Evolutionary conservation across 768 basidiomycete genomes (phyloP).

Genomic region (Trametes elegans): DNA sequence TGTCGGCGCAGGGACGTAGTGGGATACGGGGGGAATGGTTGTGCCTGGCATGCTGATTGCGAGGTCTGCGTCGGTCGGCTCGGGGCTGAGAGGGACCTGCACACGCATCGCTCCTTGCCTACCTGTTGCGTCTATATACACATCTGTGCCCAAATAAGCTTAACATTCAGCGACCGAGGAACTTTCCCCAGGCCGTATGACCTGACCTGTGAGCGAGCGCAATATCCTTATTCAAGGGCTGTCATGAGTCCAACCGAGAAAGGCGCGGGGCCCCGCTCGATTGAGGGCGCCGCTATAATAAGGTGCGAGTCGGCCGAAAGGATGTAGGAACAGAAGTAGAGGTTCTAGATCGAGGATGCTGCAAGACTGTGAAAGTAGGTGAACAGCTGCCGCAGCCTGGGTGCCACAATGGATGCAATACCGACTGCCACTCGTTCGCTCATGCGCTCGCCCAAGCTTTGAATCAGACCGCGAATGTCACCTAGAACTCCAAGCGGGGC

Average conservation of each 20-base stretch:
- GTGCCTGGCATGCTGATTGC: not conserved
- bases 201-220: not conserved
- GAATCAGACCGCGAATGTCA: too few species aligned
- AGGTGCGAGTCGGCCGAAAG: not conserved
- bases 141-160: not conserved
- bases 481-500: too few species aligned
- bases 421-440: too few species aligned
- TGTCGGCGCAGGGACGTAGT: not conserved
- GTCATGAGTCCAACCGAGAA: conserved; percentile 1
- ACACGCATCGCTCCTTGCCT: not conserved
- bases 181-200: not conserved
- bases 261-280: not conserved
- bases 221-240: not conserved
- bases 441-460: too few species aligned
- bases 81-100: not conserved
- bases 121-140: not conserved
- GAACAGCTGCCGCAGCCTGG: too few species aligned
- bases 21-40: not conserved
- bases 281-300: too few species aligned
- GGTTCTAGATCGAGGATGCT: too few species aligned
- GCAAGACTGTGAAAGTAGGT: not conserved
- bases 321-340: not conserved
- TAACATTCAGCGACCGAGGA: not conserved
- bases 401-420: too few species aligned
- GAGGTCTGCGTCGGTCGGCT: too few species aligned